Percentiles rank a stretch among this genome's conserved stretches.
These are phyloP conservation scores for Ustilago tritici DNA, from an alignment of 1,284 basidiomycete species.

Conservation along the genomic window DNA sequence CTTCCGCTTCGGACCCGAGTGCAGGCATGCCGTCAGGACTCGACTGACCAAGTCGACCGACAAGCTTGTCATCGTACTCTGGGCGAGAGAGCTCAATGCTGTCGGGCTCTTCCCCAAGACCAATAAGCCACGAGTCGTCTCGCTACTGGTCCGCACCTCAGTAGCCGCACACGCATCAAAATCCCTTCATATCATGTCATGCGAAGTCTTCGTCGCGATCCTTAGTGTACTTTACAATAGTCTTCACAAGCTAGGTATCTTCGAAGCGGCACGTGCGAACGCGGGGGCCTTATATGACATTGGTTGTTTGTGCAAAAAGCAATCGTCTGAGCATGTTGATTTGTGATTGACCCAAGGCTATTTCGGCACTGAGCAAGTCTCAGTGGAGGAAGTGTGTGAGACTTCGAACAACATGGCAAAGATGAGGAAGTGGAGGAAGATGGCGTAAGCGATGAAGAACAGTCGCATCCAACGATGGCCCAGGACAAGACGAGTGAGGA, in stretches of 20 bases:
- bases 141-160: constrained; percentile 15
- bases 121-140: constrained; percentile 5
- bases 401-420: constrained; percentile 75
- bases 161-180: neutral
- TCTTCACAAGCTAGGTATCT: neutral
- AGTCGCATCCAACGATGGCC: constrained; percentile 79
- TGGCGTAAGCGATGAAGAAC: constrained; percentile 84
- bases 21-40: neutral
- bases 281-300: neutral
- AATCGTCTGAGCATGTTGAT: neutral
- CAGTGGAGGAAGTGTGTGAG: constrained; percentile 25
- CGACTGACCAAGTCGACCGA: constrained; percentile 5
- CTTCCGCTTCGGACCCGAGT: constrained; percentile 1
- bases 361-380: constrained; percentile 37
- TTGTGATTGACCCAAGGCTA: neutral
- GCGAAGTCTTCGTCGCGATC: neutral
- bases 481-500: constrained; percentile 85
- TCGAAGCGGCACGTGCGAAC: too few relatives aligned
- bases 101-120: constrained; percentile 5
- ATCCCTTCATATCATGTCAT: neutral
- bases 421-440: constrained; percentile 81
- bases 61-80: neutral
- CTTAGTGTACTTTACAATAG: constrained; percentile 13
- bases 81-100: neutral
- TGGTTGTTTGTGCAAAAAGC: neutral